Conservation (phyloP, 2,329 filamentous ascomycete species). For the Arthrobotrys iridis region DNA sequence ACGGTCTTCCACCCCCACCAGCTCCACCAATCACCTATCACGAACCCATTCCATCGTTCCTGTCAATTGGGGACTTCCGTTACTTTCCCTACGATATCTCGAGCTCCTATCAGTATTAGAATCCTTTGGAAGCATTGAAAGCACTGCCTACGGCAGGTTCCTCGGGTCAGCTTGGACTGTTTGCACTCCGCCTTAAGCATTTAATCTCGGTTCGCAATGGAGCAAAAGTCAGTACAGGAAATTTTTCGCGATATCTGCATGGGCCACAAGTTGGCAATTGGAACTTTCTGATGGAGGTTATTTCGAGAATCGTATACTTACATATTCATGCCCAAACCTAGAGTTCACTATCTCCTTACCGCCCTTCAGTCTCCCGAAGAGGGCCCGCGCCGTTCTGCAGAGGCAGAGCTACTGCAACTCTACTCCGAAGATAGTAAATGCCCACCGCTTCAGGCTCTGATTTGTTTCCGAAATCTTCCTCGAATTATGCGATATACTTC, state of each 20-base stretch:
- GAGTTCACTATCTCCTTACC: constrained; percentile 82
- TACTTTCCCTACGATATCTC: background rate
- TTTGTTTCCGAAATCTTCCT: constrained; percentile 57
- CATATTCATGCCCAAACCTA: constrained; percentile 2
- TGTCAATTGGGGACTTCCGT: constrained; percentile 25
- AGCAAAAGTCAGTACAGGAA: constrained; percentile 38
- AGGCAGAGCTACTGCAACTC: constrained; percentile 79
- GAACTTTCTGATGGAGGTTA: background rate
- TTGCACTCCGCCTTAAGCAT: constrained; percentile 3
- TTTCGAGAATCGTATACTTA: background rate
- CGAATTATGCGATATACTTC: constrained; percentile 63
- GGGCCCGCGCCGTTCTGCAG: constrained; percentile 82
- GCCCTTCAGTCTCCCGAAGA: constrained; percentile 84
- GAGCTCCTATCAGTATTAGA: background rate
- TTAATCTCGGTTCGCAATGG: constrained; percentile 27
- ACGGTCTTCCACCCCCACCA: constrained; percentile 14
- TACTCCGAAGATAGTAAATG: constrained; percentile 67
- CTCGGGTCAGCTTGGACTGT: constrained; percentile 8
- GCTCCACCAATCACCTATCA: constrained; percentile 16
- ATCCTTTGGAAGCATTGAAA: background rate
- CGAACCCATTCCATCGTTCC: background rate
- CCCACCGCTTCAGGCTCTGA: background rate
- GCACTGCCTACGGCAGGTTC: constrained; percentile 2
- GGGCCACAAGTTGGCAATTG: background rate
- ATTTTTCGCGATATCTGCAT: background rate